Conservation (phyloP, 202 grass and related monocot species). For the Panicum hallii region DNA sequence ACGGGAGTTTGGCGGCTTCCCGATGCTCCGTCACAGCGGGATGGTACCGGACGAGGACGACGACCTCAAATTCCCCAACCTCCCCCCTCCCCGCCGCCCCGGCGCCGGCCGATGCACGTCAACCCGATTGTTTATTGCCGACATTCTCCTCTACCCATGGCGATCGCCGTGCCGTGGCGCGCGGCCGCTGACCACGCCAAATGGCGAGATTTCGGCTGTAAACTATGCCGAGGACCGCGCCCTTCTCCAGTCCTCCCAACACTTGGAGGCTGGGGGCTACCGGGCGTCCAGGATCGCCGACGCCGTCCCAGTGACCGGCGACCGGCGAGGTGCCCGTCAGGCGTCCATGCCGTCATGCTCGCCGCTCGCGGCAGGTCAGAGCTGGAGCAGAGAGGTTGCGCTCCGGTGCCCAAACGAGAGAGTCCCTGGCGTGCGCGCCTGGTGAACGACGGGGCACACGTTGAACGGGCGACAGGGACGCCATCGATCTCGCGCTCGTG, state of each 20-base stretch:
- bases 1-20: slow-evolving; percentile 46
- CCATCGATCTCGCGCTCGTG: background rate
- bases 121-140: slow-evolving; percentile 55
- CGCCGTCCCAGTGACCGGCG: too few relatives aligned
- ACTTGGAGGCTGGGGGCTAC: background rate
- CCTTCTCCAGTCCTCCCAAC: background rate
- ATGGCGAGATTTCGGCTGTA: background rate
- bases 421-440: slow-evolving; percentile 43
- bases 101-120: slow-evolving; percentile 54
- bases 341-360: background rate
- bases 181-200: slow-evolving; percentile 44
- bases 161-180: slow-evolving; percentile 22
- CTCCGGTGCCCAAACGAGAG: slow-evolving; percentile 3
- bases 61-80: slow-evolving; percentile 50
- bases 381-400: background rate
- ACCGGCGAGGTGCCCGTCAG: background rate
- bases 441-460: slow-evolving; percentile 48
- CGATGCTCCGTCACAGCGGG: slow-evolving; percentile 19
- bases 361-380: background rate
- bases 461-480: slow-evolving; percentile 51
- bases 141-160: slow-evolving; percentile 56
- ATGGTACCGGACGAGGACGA: background rate
- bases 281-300: background rate
- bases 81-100: background rate
- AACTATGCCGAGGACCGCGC: background rate